Conservation (phyloP, 352 stramenopile genomes). For the Pythium dissotocum region DNA sequence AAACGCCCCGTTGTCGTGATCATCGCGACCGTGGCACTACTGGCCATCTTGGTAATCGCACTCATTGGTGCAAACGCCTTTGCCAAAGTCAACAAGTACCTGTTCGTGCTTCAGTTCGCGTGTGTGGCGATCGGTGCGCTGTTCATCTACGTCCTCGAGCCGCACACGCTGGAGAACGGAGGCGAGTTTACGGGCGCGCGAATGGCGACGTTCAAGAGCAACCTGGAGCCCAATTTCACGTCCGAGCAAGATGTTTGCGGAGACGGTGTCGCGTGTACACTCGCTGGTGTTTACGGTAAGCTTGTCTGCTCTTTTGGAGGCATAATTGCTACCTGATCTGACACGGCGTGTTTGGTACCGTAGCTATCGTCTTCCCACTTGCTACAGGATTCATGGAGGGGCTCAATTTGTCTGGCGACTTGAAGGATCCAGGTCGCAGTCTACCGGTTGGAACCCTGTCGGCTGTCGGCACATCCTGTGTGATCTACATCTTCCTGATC, state of each 20-base stretch:
- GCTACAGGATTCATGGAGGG: constrained; percentile 86
- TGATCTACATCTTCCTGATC: constrained; percentile 75
- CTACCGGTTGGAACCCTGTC: constrained; percentile 69
- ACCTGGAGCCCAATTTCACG: constrained; percentile 62
- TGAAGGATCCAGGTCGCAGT: constrained; percentile 73
- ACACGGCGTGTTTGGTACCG: neutral
- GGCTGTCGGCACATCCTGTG: constrained; percentile 56
- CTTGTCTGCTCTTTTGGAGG: neutral
- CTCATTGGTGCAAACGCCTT: constrained; percentile 73
- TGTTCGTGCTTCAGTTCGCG: constrained; percentile 68
- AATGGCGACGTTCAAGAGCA: constrained; percentile 42
- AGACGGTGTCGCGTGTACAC: constrained; percentile 35
- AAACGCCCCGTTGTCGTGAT: constrained; percentile 51
- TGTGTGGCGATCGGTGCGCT: constrained; percentile 62
- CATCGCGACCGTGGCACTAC: constrained; percentile 46
- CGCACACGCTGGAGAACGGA: constrained; percentile 44
- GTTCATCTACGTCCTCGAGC: constrained; percentile 39
- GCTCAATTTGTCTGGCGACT: constrained; percentile 75
- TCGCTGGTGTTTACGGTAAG: constrained; percentile 53
- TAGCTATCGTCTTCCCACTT: constrained; percentile 77
- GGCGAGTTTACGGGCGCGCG: constrained; percentile 53
- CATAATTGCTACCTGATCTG: too few relatives aligned
- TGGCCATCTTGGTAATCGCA: constrained; percentile 51
- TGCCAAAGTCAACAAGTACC: constrained; percentile 72
- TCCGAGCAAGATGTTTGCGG: constrained; percentile 71